Base-by-base conservation (phyloP, 73 alveolate genomes). In the Halteria grandinella region DNA sequence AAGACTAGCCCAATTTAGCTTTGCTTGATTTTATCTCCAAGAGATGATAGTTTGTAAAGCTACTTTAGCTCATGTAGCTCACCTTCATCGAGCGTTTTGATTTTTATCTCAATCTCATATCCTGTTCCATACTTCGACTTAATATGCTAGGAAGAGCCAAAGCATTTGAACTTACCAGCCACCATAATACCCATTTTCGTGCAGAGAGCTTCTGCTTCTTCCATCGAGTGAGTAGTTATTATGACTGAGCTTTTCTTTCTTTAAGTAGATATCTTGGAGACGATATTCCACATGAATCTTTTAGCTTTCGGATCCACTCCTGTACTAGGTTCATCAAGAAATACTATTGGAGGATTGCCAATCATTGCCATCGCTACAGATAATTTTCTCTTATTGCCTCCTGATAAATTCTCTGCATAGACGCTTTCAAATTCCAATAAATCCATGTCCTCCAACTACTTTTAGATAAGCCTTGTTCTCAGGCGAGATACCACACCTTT, bases 151-250 rank as follows among this genome's bases (percentile, higher is more conserved):
- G 63, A 55, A 12, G 87, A 37, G 14, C 93, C 93, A 44, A 78
- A 43, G 28, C 80, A 64, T 23, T 47, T 45, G 71, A 69, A 69
- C 24, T 47, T 34, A 0, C 83, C 83, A 27, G 21, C 17, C 71
- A 51, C 83, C 83, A 69, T 63, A 40, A 88, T 88, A 15, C 92
- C 95, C 47, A 88, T 75, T 69, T 89, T 88, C 44, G 87, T 88
- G 49, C 89, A 89, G 15, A 90, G 80, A 11, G 99, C 97, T 74
- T 94, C 99, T 32, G 99, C 99, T 89, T 94, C 99, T 71, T 94
- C 99, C 99, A 94, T 94, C 0, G 98, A 94, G 69, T 94, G 99
- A 21, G 99, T 94, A 0, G 99, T 94, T 72, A 94, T 81, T 14
- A 94, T 93, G 48, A 94, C 95, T 5, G 98, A 72, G 18, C 93